These are phyloP conservation scores for Primulina huaijiensis DNA, from an alignment of 257 asterid species.

Conservation along the genomic window DNA sequence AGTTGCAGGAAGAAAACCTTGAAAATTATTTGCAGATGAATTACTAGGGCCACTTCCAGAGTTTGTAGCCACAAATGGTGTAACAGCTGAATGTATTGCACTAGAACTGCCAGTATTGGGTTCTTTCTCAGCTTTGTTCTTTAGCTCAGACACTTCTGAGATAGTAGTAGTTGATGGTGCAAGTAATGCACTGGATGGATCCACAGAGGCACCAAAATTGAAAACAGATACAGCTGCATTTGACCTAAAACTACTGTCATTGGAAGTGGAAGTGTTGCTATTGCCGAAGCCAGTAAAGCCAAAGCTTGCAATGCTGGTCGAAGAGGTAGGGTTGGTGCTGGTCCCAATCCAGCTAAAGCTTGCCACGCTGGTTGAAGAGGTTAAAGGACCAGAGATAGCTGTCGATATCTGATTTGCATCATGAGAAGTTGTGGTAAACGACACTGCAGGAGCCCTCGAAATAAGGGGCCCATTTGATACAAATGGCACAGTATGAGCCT, in stretches of 20 bases:
- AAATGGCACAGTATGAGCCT: conserved; percentile 28
- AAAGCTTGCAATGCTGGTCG: conserved; percentile 30
- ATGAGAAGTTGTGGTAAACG: conserved; percentile 29
- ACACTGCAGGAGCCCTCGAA: conserved; percentile 27
- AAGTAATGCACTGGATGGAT: conserved; percentile 30
- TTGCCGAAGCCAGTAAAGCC: conserved; percentile 28
- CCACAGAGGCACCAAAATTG: conserved; percentile 39
- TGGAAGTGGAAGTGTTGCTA: conserved; percentile 19
- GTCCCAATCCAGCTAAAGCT: conserved; percentile 17
- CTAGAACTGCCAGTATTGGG: conserved; percentile 29
- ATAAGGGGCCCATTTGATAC: conserved; percentile 36
- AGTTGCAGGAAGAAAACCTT: conserved; percentile 36
- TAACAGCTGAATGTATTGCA: conserved; percentile 26
- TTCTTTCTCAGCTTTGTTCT: conserved; percentile 28
- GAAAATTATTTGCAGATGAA: conserved; percentile 29
- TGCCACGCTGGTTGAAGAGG: conserved; percentile 35
- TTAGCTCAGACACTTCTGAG: conserved; percentile 34
- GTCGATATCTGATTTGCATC: conserved; percentile 30
- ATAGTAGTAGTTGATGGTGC: conserved; percentile 26
- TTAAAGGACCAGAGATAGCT: conserved; percentile 25
- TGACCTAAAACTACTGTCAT: conserved; percentile 36
- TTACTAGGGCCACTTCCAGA: conserved; percentile 34
- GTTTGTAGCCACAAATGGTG: conserved; percentile 33
- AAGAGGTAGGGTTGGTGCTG: conserved; percentile 10
- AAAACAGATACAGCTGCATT: conserved; percentile 29